These are phyloP conservation scores for Colletotrichum nymphaeae DNA, from an alignment of 2,329 filamentous ascomycete genomes.

Conservation along the genomic window DNA sequence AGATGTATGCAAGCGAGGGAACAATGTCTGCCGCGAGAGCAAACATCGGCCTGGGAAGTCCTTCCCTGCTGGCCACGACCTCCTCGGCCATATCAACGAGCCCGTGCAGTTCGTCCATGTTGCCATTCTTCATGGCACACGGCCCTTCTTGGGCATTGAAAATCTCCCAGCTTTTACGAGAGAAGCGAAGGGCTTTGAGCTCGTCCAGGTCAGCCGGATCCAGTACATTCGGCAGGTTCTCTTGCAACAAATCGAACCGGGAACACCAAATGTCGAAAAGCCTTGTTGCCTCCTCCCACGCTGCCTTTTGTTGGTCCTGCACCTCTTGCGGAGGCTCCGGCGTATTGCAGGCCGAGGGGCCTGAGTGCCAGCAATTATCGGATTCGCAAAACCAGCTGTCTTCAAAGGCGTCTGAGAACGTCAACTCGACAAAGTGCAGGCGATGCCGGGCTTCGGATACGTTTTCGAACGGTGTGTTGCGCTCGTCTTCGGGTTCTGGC, in stretches of 20 bases:
- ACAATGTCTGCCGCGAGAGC: slow-evolving; percentile 22
- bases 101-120: neutral
- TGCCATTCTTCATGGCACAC: neutral
- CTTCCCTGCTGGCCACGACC: neutral
- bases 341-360: neutral
- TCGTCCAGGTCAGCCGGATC: neutral
- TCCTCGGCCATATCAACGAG: slow-evolving; percentile 29
- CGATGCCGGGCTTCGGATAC: slow-evolving; percentile 16
- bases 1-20: slow-evolving; percentile 28
- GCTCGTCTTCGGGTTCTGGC: neutral
- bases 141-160: slow-evolving; percentile 15
- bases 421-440: slow-evolving; percentile 10
- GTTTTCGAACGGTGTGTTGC: neutral
- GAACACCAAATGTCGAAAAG: slow-evolving; percentile 3
- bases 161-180: slow-evolving; percentile 5
- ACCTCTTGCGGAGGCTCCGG: neutral
- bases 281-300: neutral
- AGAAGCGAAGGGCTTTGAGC: slow-evolving; percentile 15
- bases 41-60: slow-evolving; percentile 2
- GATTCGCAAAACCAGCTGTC: neutral
- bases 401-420: slow-evolving; percentile 6
- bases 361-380: neutral
- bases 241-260: slow-evolving; percentile 22
- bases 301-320: neutral
- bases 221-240: neutral